Conservation (phyloP, 2,329 filamentous ascomycete genomes). For the Exophiala oligosperma region DNA sequence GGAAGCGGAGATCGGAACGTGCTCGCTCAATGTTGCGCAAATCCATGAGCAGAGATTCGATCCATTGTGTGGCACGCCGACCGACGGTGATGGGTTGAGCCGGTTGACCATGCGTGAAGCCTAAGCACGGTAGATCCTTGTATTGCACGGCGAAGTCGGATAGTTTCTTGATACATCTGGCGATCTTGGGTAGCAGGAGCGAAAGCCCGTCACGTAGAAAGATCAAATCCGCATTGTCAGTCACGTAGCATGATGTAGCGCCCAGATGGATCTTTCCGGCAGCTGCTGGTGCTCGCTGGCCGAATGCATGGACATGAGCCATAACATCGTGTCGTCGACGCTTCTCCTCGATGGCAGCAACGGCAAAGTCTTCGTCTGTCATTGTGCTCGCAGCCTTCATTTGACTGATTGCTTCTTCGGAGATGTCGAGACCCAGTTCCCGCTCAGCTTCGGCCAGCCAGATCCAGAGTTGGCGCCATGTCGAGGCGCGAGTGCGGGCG, state of each 20-base stretch:
- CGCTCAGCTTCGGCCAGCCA: slow-evolving; percentile 79
- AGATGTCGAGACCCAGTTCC: slow-evolving; percentile 76
- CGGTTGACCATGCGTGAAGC: slow-evolving; percentile 68
- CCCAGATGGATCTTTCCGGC: slow-evolving; percentile 82
- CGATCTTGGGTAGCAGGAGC: slow-evolving; percentile 74
- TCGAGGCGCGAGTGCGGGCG: slow-evolving; percentile 70
- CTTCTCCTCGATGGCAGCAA: slow-evolving; percentile 76
- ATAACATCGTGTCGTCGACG: slow-evolving; percentile 65
- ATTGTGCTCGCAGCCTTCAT: slow-evolving; percentile 74
- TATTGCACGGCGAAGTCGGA: slow-evolving; percentile 69
- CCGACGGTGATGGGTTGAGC: slow-evolving; percentile 66
- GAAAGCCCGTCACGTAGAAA: slow-evolving; percentile 74
- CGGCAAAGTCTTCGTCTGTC: slow-evolving; percentile 74
- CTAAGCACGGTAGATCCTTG: slow-evolving; percentile 71
- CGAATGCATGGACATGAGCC: slow-evolving; percentile 73
- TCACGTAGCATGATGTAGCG: slow-evolving; percentile 61
- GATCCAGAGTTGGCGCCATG: slow-evolving; percentile 84
- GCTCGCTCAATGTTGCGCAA: slow-evolving; percentile 71
- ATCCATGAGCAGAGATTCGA: slow-evolving; percentile 74
- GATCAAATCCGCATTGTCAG: slow-evolving; percentile 74
- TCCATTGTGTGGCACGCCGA: slow-evolving; percentile 70
- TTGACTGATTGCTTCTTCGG: slow-evolving; percentile 70
- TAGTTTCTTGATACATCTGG: slow-evolving; percentile 75
- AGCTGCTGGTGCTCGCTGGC: slow-evolving; percentile 69
- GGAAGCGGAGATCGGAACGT: slow-evolving; percentile 69